Evolutionary conservation across 2,329 filamentous ascomycete species (phyloP).

Genomic region (Exophiala sp.): DNA sequence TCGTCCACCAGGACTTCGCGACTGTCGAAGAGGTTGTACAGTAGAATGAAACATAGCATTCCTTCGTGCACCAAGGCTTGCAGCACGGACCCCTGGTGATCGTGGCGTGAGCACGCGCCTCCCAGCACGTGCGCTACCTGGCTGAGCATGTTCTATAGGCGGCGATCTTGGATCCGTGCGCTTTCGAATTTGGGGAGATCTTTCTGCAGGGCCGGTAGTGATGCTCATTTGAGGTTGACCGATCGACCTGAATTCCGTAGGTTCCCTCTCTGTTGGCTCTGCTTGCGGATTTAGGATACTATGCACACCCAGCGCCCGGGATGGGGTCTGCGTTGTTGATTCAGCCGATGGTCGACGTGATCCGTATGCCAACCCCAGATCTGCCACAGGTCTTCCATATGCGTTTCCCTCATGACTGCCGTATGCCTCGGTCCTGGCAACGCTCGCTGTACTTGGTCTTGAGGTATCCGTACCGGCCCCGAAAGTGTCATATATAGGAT

Average conservation of each 20-base stretch:
- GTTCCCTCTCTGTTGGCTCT: conserved; percentile 12
- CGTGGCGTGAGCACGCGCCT: conserved; percentile 57
- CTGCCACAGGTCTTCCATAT: conserved; percentile 8
- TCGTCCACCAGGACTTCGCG: conserved; percentile 42
- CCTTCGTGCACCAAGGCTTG: conserved; percentile 46
- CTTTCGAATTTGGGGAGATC: conserved; percentile 25
- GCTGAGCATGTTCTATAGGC: conserved; percentile 11
- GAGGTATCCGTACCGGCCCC: conserved; percentile 14
- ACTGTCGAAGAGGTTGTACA: conserved; percentile 49
- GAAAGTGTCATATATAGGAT: conserved; percentile 1
- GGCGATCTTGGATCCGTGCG: conserved; percentile 24
- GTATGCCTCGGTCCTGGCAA: conserved; percentile 16
- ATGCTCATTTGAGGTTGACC: conserved; percentile 10
- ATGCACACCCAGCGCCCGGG: conserved; percentile 40
- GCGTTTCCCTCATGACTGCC: conserved; percentile 12
- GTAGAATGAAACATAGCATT: conserved; percentile 44
- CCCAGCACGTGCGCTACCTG: conserved; percentile 5
- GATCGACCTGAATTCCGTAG: conserved; percentile 1
- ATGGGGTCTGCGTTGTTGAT: conserved; percentile 15
- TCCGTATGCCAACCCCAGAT: conserved; percentile 3
- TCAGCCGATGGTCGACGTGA: conserved; percentile 15
- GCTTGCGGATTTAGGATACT: conserved; percentile 47
- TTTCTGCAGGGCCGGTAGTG: conserved; percentile 30
- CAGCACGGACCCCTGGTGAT: conserved; percentile 52
- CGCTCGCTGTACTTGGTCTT: conserved; percentile 19